phyloP scores from a whole-genome alignment of 306 rosid species.

The Rosa chinensis region DNA sequence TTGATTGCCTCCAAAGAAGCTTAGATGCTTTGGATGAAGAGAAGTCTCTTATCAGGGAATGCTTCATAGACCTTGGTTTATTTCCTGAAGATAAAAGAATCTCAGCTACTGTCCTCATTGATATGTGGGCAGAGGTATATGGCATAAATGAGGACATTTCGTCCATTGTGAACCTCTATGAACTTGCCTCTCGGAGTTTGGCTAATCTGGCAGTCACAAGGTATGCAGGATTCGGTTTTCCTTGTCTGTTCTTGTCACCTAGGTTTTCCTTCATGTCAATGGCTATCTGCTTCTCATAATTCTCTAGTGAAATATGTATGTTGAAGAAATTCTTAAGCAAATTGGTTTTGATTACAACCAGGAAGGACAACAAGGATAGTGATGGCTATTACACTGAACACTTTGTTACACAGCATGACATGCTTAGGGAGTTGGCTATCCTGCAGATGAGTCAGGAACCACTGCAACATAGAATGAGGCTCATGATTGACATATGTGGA shows the following conservation, averaged over 20 bases:
- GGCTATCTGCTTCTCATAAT: background rate
- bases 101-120: slow-evolving; percentile 53
- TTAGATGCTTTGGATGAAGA: slow-evolving; percentile 31
- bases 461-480: slow-evolving; percentile 32
- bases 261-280: slow-evolving; percentile 34
- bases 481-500: slow-evolving; percentile 37
- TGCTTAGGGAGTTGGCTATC: slow-evolving; percentile 55
- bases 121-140: slow-evolving; percentile 56
- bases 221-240: background rate
- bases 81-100: slow-evolving; percentile 67
- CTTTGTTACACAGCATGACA: slow-evolving; percentile 43
- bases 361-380: slow-evolving; percentile 27
- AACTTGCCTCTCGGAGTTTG: slow-evolving; percentile 36
- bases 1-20: slow-evolving; percentile 39
- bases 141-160: slow-evolving; percentile 31
- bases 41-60: slow-evolving; percentile 32
- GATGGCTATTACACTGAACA: slow-evolving; percentile 40
- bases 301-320: background rate
- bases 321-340: background rate
- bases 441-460: slow-evolving; percentile 29
- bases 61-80: slow-evolving; percentile 60
- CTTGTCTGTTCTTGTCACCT: slow-evolving; percentile 34
- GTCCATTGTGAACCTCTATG: slow-evolving; percentile 39
- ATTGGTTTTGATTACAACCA: slow-evolving; percentile 19
- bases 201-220: slow-evolving; percentile 21